phyloP scores from a whole-genome alignment of 768 basidiomycete species.

The Hysterangium stoloniferum region DNA sequence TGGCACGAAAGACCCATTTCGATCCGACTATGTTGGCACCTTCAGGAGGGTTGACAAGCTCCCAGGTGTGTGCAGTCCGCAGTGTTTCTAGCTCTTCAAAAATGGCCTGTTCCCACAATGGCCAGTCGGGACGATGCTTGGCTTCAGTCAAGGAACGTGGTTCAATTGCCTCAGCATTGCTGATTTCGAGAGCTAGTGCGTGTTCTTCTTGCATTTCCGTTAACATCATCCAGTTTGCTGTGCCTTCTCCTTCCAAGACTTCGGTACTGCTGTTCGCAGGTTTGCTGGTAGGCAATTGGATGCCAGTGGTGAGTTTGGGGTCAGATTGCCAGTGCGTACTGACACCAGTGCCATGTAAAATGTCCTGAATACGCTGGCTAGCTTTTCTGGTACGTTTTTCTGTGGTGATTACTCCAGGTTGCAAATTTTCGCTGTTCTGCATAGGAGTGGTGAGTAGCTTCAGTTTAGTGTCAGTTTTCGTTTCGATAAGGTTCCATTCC shows the following conservation, averaged over 20 bases:
- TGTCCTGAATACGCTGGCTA: too few species aligned
- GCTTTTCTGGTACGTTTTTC: background rate
- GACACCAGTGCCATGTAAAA: background rate
- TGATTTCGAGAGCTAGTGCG: too few species aligned
- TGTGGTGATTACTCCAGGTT: background rate
- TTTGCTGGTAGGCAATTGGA: constrained; percentile 5
- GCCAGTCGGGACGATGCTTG: constrained; percentile 13
- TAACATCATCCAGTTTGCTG: too few species aligned
- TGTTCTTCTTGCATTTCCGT: too few species aligned
- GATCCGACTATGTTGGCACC: constrained; percentile 18
- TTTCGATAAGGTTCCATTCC: too few species aligned
- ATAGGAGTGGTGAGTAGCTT: background rate
- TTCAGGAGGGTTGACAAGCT: constrained; percentile 18
- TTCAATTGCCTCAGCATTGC: constrained; percentile 5
- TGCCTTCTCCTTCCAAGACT: too few species aligned
- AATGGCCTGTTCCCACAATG: constrained; percentile 19
- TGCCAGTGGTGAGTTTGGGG: background rate
- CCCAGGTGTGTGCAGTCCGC: constrained; percentile 14
- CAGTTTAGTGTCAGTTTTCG: background rate
- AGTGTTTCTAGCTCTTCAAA: constrained; percentile 18
- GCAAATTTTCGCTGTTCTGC: background rate
- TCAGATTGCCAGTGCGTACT: background rate
- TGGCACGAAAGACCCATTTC: constrained; percentile 23
- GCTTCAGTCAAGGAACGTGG: constrained; percentile 16
- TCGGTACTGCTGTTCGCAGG: background rate